phyloP scores from a whole-genome alignment of 805 yeast species.

The Lipomyces kockii region DNA sequence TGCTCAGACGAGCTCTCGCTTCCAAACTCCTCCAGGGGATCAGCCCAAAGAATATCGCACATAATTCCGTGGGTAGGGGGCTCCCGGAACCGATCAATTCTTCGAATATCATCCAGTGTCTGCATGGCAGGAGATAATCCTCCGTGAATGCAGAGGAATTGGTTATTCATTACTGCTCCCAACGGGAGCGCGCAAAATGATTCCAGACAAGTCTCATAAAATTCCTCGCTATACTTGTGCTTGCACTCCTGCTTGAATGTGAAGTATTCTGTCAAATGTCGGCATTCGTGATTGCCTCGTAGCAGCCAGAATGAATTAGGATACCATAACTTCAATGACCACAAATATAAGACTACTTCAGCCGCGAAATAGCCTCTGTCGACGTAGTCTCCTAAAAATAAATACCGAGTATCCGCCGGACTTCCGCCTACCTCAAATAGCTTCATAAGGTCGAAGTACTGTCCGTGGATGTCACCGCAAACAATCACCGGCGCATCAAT shows the following conservation, averaged over 20 bases:
- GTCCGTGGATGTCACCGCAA: slow-evolving; percentile 98
- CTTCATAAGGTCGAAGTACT: slow-evolving; percentile 85
- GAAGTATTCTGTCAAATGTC: slow-evolving; percentile 89
- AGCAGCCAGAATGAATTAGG: slow-evolving; percentile 78
- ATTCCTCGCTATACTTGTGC: slow-evolving; percentile 69
- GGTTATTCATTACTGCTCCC: slow-evolving; percentile 91
- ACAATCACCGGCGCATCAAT: slow-evolving; percentile 94
- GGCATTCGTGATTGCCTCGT: slow-evolving; percentile 94
- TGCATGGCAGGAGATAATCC: slow-evolving; percentile 87
- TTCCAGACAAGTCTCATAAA: slow-evolving; percentile 74
- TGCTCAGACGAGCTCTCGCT: slow-evolving; percentile 51
- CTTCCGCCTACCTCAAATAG: slow-evolving; percentile 92
- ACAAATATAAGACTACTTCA: slow-evolving; percentile 70
- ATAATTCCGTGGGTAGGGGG: slow-evolving; percentile 92
- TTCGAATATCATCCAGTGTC: slow-evolving; percentile 67
- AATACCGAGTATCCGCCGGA: slow-evolving; percentile 73
- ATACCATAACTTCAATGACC: slow-evolving; percentile 76
- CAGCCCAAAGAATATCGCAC: slow-evolving; percentile 97
- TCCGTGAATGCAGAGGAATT: slow-evolving; percentile 95
- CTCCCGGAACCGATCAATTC: slow-evolving; percentile 79
- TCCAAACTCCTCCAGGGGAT: slow-evolving; percentile 90
- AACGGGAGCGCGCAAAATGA: slow-evolving; percentile 88
- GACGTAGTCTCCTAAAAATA: slow-evolving; percentile 92
- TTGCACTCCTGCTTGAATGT: slow-evolving; percentile 90
- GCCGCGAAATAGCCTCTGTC: slow-evolving; percentile 92